A percentile compares a stretch with the other conserved stretches of the same genome.
Conservation (phyloP, 805 yeast species). For the Blastobotrys americana region DNA sequence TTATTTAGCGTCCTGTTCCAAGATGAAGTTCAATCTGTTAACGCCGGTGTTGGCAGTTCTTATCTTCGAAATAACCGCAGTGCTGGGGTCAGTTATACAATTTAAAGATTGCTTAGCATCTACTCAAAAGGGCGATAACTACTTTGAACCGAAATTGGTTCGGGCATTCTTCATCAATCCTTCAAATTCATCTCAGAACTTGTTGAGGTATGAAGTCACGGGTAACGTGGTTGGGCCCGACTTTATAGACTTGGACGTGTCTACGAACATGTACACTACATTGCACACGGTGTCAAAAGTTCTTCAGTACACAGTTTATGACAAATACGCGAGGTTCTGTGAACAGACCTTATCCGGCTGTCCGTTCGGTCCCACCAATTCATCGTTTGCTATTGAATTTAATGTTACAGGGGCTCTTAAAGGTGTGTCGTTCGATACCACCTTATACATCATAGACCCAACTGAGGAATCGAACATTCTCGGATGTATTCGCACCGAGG, state of each 20-base stretch:
- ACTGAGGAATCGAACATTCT: constrained; percentile 26
- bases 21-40: not conserved
- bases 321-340: constrained; percentile 24
- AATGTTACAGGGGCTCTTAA: constrained; percentile 16
- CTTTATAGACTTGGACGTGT: constrained; percentile 16
- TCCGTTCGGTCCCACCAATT: constrained; percentile 22
- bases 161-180: constrained; percentile 1
- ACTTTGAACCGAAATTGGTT: constrained; percentile 7
- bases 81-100: constrained; percentile 2
- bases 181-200: not conserved
- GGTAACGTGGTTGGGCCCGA: constrained; percentile 15
- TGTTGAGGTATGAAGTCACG: constrained; percentile 8
- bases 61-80: too few relatives aligned
- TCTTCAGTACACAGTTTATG: constrained; percentile 18
- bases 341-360: constrained; percentile 19
- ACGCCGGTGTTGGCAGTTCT: not conserved
- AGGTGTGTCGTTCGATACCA: constrained; percentile 21
- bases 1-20: too few relatives aligned
- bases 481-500: constrained; percentile 43
- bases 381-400: constrained; percentile 16
- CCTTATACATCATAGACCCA: constrained; percentile 24
- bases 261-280: constrained; percentile 24
- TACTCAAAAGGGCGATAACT: not conserved
- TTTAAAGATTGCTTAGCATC: constrained; percentile 7
- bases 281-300: constrained; percentile 19